Percentiles rank a stretch among this genome's conserved stretches.
Evolutionary conservation across 2,329 filamentous ascomycete genomes (phyloP).

Genomic region (Fusarium camptoceras): DNA sequence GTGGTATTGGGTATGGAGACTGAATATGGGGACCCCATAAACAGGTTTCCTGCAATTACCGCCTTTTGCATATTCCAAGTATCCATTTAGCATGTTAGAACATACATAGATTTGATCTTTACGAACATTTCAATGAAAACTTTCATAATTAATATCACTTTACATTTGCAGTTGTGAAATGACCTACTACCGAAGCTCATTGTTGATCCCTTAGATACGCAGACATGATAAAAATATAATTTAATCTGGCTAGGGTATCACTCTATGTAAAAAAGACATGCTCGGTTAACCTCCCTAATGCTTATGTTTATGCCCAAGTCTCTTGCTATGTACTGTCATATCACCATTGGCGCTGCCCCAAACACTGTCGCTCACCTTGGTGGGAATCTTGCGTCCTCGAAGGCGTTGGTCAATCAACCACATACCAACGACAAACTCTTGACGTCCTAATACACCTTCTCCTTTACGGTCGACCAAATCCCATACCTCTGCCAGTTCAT

Average conservation of each 20-base stretch:
- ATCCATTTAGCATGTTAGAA: slow-evolving; percentile 8
- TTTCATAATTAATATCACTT: not conserved
- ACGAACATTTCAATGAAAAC: not conserved
- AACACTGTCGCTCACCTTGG: slow-evolving; percentile 77
- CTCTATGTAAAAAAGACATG: slow-evolving; percentile 35
- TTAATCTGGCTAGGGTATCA: slow-evolving; percentile 45
- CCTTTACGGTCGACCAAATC: slow-evolving; percentile 73
- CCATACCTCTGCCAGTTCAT: slow-evolving; percentile 82
- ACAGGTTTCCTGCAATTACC: slow-evolving; percentile 4
- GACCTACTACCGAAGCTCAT: not conserved
- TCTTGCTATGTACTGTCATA: slow-evolving; percentile 48
- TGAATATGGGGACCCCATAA: not conserved
- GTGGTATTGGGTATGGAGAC: slow-evolving; percentile 23
- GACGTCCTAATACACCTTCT: slow-evolving; percentile 68
- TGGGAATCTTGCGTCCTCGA: slow-evolving; percentile 81
- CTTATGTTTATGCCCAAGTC: slow-evolving; percentile 17
- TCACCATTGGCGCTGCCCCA: slow-evolving; percentile 75
- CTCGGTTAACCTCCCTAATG: slow-evolving; percentile 13
- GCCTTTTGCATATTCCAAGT: slow-evolving; percentile 4
- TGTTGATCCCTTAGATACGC: not conserved
- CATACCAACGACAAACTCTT: slow-evolving; percentile 85
- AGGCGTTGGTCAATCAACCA: slow-evolving; percentile 86
- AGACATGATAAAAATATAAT: not conserved
- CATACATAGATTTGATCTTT: slow-evolving; percentile 4
- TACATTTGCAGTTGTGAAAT: not conserved